Percentiles rank a stretch among this genome's conserved stretches.
phyloP scores from a whole-genome alignment of 345 rosid species.

The Conringia planisiliqua region DNA sequence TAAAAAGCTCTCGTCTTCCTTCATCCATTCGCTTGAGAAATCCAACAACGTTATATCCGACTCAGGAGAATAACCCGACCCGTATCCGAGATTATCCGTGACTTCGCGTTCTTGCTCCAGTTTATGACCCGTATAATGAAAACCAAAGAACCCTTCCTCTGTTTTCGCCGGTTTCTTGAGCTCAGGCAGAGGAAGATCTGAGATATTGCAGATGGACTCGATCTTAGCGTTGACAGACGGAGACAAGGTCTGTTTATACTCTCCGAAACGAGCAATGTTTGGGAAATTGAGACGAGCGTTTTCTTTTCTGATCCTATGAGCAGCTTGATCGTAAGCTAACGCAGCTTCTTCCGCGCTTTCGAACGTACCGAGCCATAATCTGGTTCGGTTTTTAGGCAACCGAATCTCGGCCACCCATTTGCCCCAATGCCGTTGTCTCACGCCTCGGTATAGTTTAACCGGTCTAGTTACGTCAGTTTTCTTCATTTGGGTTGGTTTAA shows the following conservation, averaged over 20 bases:
- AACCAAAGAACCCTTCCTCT: conserved; percentile 15
- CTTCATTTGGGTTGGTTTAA: conserved; percentile 59
- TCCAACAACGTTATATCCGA: conserved; percentile 23
- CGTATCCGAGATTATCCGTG: conserved; percentile 13
- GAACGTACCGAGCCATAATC: conserved; percentile 97
- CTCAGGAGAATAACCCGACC: conserved; percentile 28
- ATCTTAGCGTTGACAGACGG: conserved; percentile 77
- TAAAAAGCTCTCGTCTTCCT: conserved; percentile 41
- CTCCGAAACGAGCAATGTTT: conserved; percentile 37
- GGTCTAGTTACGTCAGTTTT: conserved; percentile 41
- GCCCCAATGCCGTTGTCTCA: conserved; percentile 95
- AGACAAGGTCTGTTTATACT: conserved; percentile 56
- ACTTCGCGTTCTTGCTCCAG: conserved; percentile 11
- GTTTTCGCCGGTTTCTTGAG: conserved; percentile 39
- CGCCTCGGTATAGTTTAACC: conserved; percentile 72
- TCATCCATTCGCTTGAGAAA: conserved; percentile 26
- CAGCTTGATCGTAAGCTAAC: conserved; percentile 86
- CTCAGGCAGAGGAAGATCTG: conserved; percentile 27
- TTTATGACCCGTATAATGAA: conserved; percentile 23
- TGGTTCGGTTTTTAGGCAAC: conserved; percentile 83
- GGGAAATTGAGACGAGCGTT: conserved; percentile 89
- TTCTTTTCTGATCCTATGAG: conserved; percentile 75
- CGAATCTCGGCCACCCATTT: conserved; percentile 96
- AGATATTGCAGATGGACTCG: conserved; percentile 57
- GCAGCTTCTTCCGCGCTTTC: conserved; percentile 91